Evolutionary conservation across 208 protist genomes (phyloP).

Genomic region (Trichomonas vaginalis): DNA sequence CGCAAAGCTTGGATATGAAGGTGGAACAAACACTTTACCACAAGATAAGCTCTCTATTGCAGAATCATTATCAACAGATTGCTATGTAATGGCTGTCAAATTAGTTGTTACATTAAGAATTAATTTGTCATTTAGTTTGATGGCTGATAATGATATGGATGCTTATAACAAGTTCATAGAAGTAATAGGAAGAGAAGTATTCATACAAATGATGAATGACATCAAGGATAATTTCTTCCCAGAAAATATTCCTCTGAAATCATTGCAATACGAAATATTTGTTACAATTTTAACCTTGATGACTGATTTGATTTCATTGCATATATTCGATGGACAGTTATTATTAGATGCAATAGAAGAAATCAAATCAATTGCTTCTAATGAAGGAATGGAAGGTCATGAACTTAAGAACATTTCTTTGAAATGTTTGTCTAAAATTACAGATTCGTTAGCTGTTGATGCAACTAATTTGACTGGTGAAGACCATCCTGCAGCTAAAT

Average conservation of each 20-base stretch:
- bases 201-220: background rate
- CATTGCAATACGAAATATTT: background rate
- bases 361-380: too few species aligned
- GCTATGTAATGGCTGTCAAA: background rate
- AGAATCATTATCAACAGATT: background rate
- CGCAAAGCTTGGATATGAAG: too few species aligned
- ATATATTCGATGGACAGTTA: background rate
- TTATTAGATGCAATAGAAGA: background rate
- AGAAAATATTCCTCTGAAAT: background rate
- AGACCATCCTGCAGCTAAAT: background rate
- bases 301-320: background rate
- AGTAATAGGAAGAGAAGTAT: background rate
- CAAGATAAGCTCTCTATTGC: background rate
- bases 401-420: background rate
- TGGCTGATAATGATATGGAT: too few species aligned
- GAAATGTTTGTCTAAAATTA: background rate
- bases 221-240: background rate
- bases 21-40: too few species aligned
- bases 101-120: background rate
- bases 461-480: background rate
- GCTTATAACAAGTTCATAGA: background rate
- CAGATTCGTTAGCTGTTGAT: background rate
- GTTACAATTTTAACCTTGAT: background rate
- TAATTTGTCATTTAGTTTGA: background rate
- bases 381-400: background rate